phyloP scores from a whole-genome alignment of 139 green algal species.

The Chlorella sorokiniana region DNA sequence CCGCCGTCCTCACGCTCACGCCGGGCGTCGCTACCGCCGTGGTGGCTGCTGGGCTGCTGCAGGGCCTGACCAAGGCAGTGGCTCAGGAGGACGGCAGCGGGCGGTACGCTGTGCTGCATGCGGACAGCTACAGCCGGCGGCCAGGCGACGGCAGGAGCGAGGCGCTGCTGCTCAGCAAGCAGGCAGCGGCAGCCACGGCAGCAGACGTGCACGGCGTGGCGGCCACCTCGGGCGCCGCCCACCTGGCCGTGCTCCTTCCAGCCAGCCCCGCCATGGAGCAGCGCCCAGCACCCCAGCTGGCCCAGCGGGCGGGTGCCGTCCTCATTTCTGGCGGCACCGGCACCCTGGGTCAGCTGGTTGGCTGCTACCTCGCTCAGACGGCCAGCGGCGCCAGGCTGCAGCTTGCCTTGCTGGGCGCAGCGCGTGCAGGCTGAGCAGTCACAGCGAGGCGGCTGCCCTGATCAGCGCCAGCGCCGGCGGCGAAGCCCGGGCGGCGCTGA shows the following conservation, averaged over 20 bases:
- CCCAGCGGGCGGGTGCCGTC: not conserved
- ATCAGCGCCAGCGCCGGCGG: not conserved
- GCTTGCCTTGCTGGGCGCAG: conserved; percentile 16
- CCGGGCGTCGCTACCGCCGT: not conserved
- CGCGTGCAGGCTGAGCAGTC: conserved; percentile 3
- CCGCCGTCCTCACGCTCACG: not conserved
- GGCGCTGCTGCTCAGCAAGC: not conserved
- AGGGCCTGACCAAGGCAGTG: conserved; percentile 40
- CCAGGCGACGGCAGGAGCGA: too few species aligned
- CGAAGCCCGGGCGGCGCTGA: not conserved
- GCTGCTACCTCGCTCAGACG: not conserved
- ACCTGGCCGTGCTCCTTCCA: conserved; percentile 5
- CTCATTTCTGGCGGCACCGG: conserved; percentile 37
- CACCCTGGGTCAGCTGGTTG: conserved; percentile 50
- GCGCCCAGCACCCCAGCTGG: not conserved
- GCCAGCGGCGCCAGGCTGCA: not conserved
- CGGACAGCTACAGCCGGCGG: not conserved
- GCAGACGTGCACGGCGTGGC: conserved; percentile 17
- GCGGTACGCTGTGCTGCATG: not conserved
- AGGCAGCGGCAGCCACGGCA: not conserved
- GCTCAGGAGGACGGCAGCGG: conserved; percentile 27
- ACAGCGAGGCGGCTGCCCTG: not conserved
- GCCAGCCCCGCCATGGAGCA: not conserved
- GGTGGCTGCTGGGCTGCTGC: conserved; percentile 26
- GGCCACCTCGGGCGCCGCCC: not conserved